These are phyloP conservation scores for Bipolaris zeicola DNA, from an alignment of 2,329 filamentous ascomycete species.

Conservation along the genomic window DNA sequence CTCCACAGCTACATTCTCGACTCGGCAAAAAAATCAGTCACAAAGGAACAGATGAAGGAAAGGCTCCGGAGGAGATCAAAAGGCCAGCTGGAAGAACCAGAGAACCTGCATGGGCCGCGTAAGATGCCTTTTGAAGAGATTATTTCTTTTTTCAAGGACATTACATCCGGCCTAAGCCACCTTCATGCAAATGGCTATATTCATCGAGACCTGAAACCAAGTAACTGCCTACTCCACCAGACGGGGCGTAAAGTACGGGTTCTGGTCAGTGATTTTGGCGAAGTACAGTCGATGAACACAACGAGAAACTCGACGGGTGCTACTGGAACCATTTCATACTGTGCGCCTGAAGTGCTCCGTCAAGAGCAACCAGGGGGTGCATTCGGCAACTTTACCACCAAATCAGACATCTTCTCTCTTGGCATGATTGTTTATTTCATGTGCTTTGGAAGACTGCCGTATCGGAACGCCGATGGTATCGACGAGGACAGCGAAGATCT, in stretches of 20 bases:
- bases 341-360: conserved; percentile 88
- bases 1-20: conserved; percentile 86
- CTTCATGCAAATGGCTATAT: conserved; percentile 92
- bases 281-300: conserved; percentile 84
- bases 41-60: conserved; percentile 86
- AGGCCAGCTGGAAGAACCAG: conserved; percentile 70
- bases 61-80: conserved; percentile 82
- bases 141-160: conserved; percentile 94
- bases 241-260: conserved; percentile 75
- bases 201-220: conserved; percentile 93
- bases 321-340: conserved; percentile 96
- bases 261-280: conserved; percentile 95
- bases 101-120: conserved; percentile 58
- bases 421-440: conserved; percentile 99
- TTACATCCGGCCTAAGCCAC: conserved; percentile 88
- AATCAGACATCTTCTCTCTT: conserved; percentile 96
- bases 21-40: conserved; percentile 63
- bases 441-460: conserved; percentile 90
- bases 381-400: conserved; percentile 93
- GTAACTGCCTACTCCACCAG: conserved; percentile 87
- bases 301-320: conserved; percentile 88
- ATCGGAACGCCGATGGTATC: conserved; percentile 78
- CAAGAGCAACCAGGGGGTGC: conserved; percentile 67
- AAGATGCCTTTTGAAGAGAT: conserved; percentile 84
- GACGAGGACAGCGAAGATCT: conserved; percentile 93